Conservation (phyloP, 2,329 filamentous ascomycete genomes). For the Coleophoma eucalyptorum region DNA sequence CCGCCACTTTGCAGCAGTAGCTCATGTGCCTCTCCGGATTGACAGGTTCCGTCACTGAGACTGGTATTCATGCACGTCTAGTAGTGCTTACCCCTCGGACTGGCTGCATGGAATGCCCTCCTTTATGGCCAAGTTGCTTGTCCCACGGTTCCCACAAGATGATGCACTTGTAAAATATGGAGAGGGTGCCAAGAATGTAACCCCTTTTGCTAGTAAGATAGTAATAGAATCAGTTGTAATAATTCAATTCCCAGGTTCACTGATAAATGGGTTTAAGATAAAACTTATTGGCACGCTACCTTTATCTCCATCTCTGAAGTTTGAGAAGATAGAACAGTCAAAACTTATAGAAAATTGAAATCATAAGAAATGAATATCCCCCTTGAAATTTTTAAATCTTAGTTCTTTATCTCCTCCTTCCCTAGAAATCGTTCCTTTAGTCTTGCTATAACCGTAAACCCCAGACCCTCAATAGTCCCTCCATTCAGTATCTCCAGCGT, state of each 20-base stretch:
- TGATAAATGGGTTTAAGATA: background rate
- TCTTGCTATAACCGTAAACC: background rate
- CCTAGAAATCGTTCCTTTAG: background rate
- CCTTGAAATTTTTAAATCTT: background rate
- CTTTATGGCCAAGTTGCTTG: no score
- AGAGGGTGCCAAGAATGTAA: no score
- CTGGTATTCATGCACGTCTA: no score
- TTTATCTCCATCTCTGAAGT: background rate
- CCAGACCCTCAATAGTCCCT: background rate
- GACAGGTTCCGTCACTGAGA: no score
- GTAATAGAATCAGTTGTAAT: background rate
- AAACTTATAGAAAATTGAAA: no score
- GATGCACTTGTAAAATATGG: no score
- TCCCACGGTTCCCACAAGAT: no score
- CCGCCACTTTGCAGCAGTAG: no score
- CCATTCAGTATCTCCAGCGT: background rate
- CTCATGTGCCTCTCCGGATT: no score
- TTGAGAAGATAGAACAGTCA: background rate
- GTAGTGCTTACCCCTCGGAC: no score
- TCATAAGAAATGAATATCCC: background rate
- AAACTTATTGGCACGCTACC: background rate
- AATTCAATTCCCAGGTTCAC: background rate
- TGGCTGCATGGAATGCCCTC: no score
- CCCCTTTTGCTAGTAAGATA: no score
- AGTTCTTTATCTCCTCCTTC: background rate